phyloP scores from a whole-genome alignment of 2,329 filamentous ascomycete genomes.

The Parascedosporium putredinis region DNA sequence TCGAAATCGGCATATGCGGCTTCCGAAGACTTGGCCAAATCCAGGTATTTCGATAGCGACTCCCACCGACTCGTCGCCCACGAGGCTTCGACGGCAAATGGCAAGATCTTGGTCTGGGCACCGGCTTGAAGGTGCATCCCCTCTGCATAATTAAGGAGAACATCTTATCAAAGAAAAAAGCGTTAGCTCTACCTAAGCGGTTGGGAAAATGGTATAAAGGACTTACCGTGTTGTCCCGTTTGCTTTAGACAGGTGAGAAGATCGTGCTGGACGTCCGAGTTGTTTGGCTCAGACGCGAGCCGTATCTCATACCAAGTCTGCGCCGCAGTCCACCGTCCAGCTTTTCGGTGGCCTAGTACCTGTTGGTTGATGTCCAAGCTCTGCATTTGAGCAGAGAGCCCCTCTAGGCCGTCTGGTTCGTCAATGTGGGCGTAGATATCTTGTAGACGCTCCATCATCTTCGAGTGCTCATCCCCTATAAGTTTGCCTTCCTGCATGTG shows the following conservation, averaged over 20 bases:
- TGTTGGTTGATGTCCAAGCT: constrained; percentile 89
- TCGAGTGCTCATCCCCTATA: constrained; percentile 38
- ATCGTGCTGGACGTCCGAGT: constrained; percentile 69
- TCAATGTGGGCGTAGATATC: constrained; percentile 96
- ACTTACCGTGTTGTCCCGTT: constrained; percentile 82
- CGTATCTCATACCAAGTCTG: constrained; percentile 97
- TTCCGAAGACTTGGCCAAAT: constrained; percentile 27
- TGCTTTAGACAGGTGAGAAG: constrained; percentile 83
- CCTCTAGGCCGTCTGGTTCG: constrained; percentile 91
- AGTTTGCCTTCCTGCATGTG: constrained; percentile 53
- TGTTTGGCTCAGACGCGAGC: constrained; percentile 66
- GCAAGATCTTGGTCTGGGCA: constrained; percentile 54
- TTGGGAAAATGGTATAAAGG: background rate
- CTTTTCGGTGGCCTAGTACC: constrained; percentile 83
- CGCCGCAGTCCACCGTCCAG: constrained; percentile 84
- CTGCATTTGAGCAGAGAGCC: constrained; percentile 78
- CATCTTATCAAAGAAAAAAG: constrained; percentile 40
- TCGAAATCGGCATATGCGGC: constrained; percentile 59
- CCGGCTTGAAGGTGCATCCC: constrained; percentile 49
- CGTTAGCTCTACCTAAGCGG: background rate
- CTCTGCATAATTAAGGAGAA: constrained; percentile 77
- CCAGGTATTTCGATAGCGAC: constrained; percentile 54
- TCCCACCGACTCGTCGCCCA: constrained; percentile 84
- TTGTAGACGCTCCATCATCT: constrained; percentile 66
- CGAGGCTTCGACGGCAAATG: constrained; percentile 81